Base-by-base conservation (phyloP, 768 basidiomycete genomes). In the Gloeostereum incarnatum region DNA sequence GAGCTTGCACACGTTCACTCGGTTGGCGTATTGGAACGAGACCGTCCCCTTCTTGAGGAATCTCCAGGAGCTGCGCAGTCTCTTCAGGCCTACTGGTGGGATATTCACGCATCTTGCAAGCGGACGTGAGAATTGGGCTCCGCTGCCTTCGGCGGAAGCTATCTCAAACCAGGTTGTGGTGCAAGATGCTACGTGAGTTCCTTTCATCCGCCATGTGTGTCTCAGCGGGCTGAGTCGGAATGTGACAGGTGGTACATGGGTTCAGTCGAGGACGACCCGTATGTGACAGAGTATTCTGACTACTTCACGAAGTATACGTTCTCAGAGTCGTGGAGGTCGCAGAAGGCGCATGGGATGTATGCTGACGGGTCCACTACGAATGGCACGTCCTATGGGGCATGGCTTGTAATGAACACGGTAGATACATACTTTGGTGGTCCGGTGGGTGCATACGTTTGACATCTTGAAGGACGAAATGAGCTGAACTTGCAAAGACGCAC, bases 51-150 rank as follows among this genome's bases (percentile, higher is more conserved):
- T 34, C 17, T 16, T 34, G 8, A 34, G 8, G 8, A 34, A 34
- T 19, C 17, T 34, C 13, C 9, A 43, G 13, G 49, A 50, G 17
- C 43, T 48, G 9, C 39, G 49, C 11, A 47, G 46, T 11, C 46
- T 50, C 45, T 50, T 50, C 30, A 25, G 49, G 11, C 49, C 49
- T n/a, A 45, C 45, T 19, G 36, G 38, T 6, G 44, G 39, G 18
- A 40, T 42, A 1, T 50, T 46, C 46, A 45, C 49, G 10, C 40
- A 45, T 1, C 36, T 50, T n/a, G 43, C 45, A 6, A 47, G 45
- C 2, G 46, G 45, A 30, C 18, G 25, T 17, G 43, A 47, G 9
- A 9, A 8, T 18, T 27, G 42, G 44, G 44, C 48, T 13, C 48
- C 48, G 13, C 32, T 44, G 11, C 48, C 48, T 6, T 39, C 42